Evolutionary conservation across 1,284 basidiomycete genomes (phyloP).

Genomic region (Austroboletus olivaceoglutinosus): DNA sequence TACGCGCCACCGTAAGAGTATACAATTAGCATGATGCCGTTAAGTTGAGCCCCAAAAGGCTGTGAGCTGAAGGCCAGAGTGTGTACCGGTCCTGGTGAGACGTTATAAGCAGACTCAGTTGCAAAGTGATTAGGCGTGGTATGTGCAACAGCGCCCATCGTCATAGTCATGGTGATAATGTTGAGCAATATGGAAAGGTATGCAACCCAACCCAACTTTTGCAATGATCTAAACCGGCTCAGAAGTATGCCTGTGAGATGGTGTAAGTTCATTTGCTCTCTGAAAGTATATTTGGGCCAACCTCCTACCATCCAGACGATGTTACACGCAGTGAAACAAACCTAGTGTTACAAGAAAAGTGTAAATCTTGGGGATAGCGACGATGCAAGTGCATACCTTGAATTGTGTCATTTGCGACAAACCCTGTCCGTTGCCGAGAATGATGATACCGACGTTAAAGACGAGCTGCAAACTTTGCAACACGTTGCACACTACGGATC

Average conservation of each 20-base stretch:
- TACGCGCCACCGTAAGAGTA: slow-evolving; percentile 56
- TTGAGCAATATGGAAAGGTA: slow-evolving; percentile 52
- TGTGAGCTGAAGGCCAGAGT: slow-evolving; percentile 43
- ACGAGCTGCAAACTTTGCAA: slow-evolving; percentile 58
- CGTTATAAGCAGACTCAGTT: slow-evolving; percentile 32
- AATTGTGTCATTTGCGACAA: slow-evolving; percentile 42
- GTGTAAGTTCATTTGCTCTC: background rate
- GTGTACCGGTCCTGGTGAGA: slow-evolving; percentile 39
- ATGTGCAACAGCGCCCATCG: slow-evolving; percentile 61
- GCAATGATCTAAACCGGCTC: slow-evolving; percentile 52
- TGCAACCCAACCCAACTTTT: slow-evolving; percentile 49
- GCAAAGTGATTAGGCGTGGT: slow-evolving; percentile 56
- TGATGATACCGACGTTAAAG: slow-evolving; percentile 47
- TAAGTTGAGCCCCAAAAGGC: slow-evolving; percentile 47
- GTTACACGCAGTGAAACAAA: slow-evolving; percentile 60
- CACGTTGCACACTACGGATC: slow-evolving; percentile 38
- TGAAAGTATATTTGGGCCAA: slow-evolving; percentile 3
- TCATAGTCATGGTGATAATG: slow-evolving; percentile 50
- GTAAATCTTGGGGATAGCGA: slow-evolving; percentile 22
- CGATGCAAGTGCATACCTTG: slow-evolving; percentile 18
- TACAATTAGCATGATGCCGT: slow-evolving; percentile 65
- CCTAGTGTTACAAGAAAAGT: slow-evolving; percentile 30
- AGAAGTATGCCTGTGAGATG: slow-evolving; percentile 41
- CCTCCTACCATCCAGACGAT: slow-evolving; percentile 51
- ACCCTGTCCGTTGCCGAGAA: slow-evolving; percentile 47